Base-by-base conservation (phyloP, 768 basidiomycete species). In the Rhodotorula sphaerocarpa region DNA sequence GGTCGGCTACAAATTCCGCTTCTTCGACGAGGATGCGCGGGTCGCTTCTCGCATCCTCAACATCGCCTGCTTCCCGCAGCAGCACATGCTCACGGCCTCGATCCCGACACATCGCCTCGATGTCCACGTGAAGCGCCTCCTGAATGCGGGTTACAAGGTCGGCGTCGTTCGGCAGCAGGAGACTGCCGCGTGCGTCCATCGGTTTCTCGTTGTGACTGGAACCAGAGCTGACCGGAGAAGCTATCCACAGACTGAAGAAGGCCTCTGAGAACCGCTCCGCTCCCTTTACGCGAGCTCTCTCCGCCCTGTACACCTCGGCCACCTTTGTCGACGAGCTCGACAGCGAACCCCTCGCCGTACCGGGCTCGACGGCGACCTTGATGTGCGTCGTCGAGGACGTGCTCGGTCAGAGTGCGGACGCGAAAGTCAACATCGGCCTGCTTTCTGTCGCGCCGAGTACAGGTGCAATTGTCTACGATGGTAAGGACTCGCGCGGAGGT, bases 401-500 rank as follows among this genome's bases (percentile, higher is more conserved):
- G n/a, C 64, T 67, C 33, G 79, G 79, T 4, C 78, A 78, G 25
- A 75, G 76, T 71, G 76, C 77, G 3, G 79, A 81, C 58, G 80
- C 81, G 55, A 75, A 77, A 30, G 80, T 80, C 3, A 61, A 58
- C 36, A 79, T 96, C 44, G 85, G 85, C 12, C 78, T 96, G 75
- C 79, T 96, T 39, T 82, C 83, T 21, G 83, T 95, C 21, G 83
- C 84, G 59, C 88, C 91, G 1, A 84, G 84, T 50, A 95, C 90
- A 0, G 93, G 93, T 2, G 92, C 95, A 67, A 86, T 99, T 5
- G 77, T 90, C 4, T 97, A 89, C 83, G 93, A 99, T 71, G 83
- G 88, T 36, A 36, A 44, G 50, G n/a, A n/a, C n/a, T n/a, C n/a
- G n/a, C n/a, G 39, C 31, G 34, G 18, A 25, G 34, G 54, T 23